Evolutionary conservation across 2,329 filamentous ascomycete genomes (phyloP).

Genomic region (Aureobasidium namibiae): DNA sequence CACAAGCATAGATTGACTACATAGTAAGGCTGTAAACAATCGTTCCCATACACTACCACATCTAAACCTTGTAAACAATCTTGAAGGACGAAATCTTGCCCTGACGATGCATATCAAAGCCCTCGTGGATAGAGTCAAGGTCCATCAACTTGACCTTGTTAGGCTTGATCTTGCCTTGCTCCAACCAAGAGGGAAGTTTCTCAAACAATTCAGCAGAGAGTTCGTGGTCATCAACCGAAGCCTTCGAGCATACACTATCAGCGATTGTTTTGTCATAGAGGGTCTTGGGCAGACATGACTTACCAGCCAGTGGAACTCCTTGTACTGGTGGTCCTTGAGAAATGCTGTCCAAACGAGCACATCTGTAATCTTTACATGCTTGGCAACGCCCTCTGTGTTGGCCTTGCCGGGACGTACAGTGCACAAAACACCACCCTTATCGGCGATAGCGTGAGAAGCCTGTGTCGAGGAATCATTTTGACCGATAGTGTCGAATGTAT

Average conservation of each 20-base stretch:
- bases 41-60: neutral
- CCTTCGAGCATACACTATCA: neutral
- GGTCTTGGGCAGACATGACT: neutral
- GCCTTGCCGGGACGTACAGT: slow-evolving; percentile 5
- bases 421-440: neutral
- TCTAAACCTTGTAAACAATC: slow-evolving; percentile 36
- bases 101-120: slow-evolving; percentile 26
- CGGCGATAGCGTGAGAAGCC: neutral
- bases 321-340: neutral
- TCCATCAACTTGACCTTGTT: slow-evolving; percentile 1
- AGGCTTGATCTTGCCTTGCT: neutral
- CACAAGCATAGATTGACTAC: too few species aligned
- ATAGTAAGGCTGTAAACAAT: too few species aligned
- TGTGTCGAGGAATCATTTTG: neutral
- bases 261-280: neutral
- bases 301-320: neutral
- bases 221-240: neutral
- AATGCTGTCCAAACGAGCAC: slow-evolving; percentile 1
- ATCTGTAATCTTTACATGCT: slow-evolving; percentile 1
- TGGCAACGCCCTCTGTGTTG: neutral
- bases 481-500: slow-evolving; percentile 35
- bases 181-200: neutral
- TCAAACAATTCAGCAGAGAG: neutral
- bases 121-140: neutral
- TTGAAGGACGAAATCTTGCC: slow-evolving; percentile 41